Percentiles rank a stretch among this genome's conserved stretches.
Evolutionary conservation across 2,329 filamentous ascomycete species (phyloP).

Genomic region (Atkinsonella texensis): DNA sequence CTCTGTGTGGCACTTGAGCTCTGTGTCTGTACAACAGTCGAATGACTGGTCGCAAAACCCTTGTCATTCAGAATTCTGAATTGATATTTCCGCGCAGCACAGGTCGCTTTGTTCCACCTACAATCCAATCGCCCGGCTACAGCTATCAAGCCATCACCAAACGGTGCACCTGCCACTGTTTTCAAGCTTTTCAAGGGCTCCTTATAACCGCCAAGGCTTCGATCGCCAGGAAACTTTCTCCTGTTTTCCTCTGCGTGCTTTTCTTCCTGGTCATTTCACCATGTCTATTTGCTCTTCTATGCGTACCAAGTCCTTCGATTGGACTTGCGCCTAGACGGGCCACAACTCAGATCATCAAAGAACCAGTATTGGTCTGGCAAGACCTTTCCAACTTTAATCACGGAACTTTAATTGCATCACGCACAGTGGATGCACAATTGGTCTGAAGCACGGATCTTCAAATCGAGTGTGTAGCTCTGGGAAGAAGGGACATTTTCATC

Average conservation of each 20-base stretch:
- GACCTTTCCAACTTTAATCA: background rate
- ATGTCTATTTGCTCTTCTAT: slow-evolving; percentile 11
- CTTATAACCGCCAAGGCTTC: background rate
- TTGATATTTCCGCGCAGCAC: background rate
- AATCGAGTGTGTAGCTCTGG: background rate
- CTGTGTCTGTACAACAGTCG: background rate
- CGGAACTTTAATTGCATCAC: background rate
- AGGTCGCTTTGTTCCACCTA: background rate
- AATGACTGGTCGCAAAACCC: background rate
- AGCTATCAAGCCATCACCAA: background rate
- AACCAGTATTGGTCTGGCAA: background rate
- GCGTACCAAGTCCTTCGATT: slow-evolving; percentile 13
- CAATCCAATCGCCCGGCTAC: background rate
- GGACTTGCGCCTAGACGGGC: slow-evolving; percentile 12
- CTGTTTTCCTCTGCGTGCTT: background rate
- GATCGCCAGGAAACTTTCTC: background rate
- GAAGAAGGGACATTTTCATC: background rate
- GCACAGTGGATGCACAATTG: background rate
- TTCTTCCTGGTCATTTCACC: slow-evolving; percentile 4
- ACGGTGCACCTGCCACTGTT: background rate
- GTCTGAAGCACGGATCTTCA: background rate
- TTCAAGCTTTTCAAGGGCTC: background rate
- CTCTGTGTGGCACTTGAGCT: background rate
- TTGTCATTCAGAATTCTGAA: background rate
- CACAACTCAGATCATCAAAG: background rate